Evolutionary conservation across 768 basidiomycete genomes (phyloP), one percentile per base, ranked within the genome.

Genomic region (Serendipita sp.): DNA sequence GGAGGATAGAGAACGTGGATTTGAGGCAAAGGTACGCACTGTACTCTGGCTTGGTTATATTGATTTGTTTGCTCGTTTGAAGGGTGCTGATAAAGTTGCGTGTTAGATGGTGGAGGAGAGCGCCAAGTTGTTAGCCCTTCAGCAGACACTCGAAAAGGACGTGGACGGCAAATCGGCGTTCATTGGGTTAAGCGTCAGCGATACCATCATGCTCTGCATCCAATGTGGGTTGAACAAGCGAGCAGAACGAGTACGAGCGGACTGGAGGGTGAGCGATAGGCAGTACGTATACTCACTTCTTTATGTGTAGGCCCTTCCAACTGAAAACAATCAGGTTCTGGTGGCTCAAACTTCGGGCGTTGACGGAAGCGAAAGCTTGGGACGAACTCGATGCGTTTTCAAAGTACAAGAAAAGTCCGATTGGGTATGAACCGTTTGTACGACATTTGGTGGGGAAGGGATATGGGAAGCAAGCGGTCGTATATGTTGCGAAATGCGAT

Each of bases 181-280:
- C 71, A 87, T 91, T 67, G 92, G 92, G 0, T 72, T 84, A 58
- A 92, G 87, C 68, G 77, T 96, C 62, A 93, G 88, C 68, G 88
- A 89, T 65, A 96, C 96, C 1, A 85, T 98, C 64, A 79, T 82
- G 24, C 75, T 75, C 30, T 90, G 91, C 65, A 71, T 98, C 20
- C 70, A 86, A 34, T 89, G 88, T 62, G 86, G 85, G 11, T 78
- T 94, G 76, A 74, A 81, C 20, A 98, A 94, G 74, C 80, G 83
- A 64, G 96, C 93, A 0, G 96, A 99, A 69, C 90, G 86, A 69
- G 72, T 95, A 64, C 85, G 87, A 70, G 76, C 78, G 1, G 95
- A 97, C 66, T 98, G 91, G 77, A 94, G 88, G 70, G 89, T 99
- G 0, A 82, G 92, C 0, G 96, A 98, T 70, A 98, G 94, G 75